phyloP scores from a whole-genome alignment of 2,329 filamentous ascomycete genomes.

The Exserohilum rostratum region DNA sequence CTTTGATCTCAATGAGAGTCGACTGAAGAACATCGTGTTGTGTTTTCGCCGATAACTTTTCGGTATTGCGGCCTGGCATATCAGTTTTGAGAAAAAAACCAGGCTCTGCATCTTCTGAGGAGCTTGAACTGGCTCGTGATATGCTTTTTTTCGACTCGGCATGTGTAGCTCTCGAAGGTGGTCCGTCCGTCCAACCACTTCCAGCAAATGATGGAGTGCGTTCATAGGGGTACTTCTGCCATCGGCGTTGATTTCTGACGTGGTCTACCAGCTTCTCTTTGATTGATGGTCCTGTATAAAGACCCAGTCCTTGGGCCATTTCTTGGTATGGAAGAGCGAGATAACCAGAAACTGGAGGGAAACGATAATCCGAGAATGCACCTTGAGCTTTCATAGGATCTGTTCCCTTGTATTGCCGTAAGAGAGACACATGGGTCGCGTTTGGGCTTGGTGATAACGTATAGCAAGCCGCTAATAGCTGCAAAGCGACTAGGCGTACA shows the following conservation, averaged over 20 bases:
- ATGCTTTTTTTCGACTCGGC: slow-evolving; percentile 1
- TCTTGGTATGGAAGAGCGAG: slow-evolving; percentile 33
- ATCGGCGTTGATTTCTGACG: slow-evolving; percentile 8
- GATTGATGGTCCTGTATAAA: slow-evolving; percentile 21
- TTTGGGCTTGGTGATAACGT: slow-evolving; percentile 21
- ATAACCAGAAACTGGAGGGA: slow-evolving; percentile 34
- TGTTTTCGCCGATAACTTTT: slow-evolving; percentile 9
- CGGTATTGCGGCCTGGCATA: slow-evolving; percentile 17
- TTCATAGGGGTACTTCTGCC: neutral
- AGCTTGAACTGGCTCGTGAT: slow-evolving; percentile 10
- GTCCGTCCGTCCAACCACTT: slow-evolving; percentile 9
- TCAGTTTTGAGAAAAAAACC: slow-evolving; percentile 16
- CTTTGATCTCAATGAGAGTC: neutral
- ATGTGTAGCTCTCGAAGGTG: neutral
- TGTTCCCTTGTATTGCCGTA: slow-evolving; percentile 10
- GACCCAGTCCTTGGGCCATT: slow-evolving; percentile 25
- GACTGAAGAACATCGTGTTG: slow-evolving; percentile 8
- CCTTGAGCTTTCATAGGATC: slow-evolving; percentile 22
- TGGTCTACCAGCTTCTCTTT: slow-evolving; percentile 26
- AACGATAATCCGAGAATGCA: slow-evolving; percentile 24
- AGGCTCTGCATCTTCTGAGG: slow-evolving; percentile 1
- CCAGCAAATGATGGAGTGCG: neutral
- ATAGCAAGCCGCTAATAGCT: slow-evolving; percentile 35
- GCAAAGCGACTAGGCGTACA: slow-evolving; percentile 28
- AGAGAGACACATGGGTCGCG: slow-evolving; percentile 17